Evolutionary conservation across 2,329 filamentous ascomycete genomes (phyloP), one percentile per base, ranked within the genome.

Genomic region (Dactylellina drechsleri): DNA sequence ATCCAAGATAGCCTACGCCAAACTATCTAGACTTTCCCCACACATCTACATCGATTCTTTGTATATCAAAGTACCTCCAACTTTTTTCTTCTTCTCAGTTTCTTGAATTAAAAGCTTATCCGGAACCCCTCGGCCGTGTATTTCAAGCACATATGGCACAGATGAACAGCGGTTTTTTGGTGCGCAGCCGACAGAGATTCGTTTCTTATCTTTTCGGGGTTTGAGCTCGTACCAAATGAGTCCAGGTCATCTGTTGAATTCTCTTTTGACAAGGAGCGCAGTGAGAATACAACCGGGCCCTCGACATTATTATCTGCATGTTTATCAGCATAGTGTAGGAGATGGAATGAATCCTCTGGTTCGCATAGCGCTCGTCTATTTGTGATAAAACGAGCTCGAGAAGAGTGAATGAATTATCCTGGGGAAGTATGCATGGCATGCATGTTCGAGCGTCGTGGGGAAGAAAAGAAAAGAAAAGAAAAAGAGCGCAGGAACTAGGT

Each of bases 401-500:
- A 36, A 8, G 31, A 36, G 5, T 36, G 31, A 36, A 36, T 36
- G 31, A 36, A 36, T 36, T 2, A 36, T 5, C 31, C 10, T 5
- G 31, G 31, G 31, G 31, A 5, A 7, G 31, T 7, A 59, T 66
- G 53, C 62, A 66, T 41, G 62, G 23, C 23, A 18, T 47, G 13
- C 31, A 36, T 36, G 31, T 36, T 36, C 2, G 31, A 36, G 6
- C 6, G 5, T 36, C 31, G 31, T 36, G 31, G 31, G 31, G 31
- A 36, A 36, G 31, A 7, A 36, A 36, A 36, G 31, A 10, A 36
- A 18, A n/a, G 43, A 13, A 47, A 18, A 18, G 10, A 52, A 20
- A 31, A 57, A 65, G 53, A 65, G 60, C 54, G 67, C 53, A 72
- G 67, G 45, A 52, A 47, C 68, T 50, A 56, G 68, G 61, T 65